Evolutionary conservation across 352 stramenopile genomes (phyloP).

Genomic region (Phytophthora pini): DNA sequence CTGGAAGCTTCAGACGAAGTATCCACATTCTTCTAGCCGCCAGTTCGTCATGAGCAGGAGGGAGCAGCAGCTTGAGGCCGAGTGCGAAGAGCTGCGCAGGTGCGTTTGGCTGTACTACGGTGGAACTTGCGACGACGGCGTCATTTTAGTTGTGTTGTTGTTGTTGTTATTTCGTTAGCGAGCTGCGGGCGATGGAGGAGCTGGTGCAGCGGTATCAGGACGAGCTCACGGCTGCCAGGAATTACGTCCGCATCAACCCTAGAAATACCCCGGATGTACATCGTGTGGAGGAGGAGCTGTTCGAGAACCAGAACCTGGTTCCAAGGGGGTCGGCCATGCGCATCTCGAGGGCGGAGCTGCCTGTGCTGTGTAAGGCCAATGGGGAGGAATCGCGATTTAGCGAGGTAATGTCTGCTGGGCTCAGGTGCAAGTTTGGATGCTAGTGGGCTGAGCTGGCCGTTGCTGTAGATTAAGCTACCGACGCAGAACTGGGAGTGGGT

Average conservation of each 20-base stretch:
- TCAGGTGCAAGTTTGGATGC: no score
- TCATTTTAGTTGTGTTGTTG: not conserved
- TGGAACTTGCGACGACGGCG: not conserved
- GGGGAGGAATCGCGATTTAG: conserved; percentile 49
- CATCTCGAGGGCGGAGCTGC: conserved; percentile 21
- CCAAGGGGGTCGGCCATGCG: conserved; percentile 31
- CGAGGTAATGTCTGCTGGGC: conserved; percentile 26
- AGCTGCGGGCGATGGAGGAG: conserved; percentile 62
- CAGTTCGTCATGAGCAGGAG: conserved; percentile 24
- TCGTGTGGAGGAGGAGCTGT: conserved; percentile 57
- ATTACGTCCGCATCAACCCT: not conserved
- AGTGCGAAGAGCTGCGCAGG: conserved; percentile 46
- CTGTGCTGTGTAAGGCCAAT: conserved; percentile 33
- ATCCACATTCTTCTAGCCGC: conserved; percentile 3
- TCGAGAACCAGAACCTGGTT: conserved; percentile 63
- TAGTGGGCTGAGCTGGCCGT: no score
- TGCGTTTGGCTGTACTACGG: conserved; percentile 5
- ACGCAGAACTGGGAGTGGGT: conserved; percentile 71
- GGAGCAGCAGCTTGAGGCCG: conserved; percentile 46
- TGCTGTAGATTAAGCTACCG: conserved; percentile 49
- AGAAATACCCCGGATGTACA: conserved; percentile 28
- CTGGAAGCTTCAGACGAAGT: not conserved
- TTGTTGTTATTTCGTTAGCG: conserved; percentile 30
- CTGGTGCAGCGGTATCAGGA: conserved; percentile 72
- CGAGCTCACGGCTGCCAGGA: conserved; percentile 37